Evolutionary conservation across 1,284 basidiomycete species (phyloP).

Genomic region (Phellinidium pouzarii): DNA sequence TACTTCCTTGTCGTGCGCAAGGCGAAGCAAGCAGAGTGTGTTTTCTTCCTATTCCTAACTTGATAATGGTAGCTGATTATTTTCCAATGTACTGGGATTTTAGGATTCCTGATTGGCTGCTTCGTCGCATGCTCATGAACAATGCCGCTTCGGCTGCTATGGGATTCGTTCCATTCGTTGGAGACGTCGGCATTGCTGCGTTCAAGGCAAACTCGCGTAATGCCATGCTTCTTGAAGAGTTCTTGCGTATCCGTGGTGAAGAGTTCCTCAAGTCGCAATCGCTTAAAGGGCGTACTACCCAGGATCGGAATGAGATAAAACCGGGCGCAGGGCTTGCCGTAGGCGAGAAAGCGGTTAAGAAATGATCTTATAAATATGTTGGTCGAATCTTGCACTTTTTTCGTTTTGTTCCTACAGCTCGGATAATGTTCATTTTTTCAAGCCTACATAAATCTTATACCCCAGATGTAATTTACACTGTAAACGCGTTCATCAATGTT

Average conservation of each 20-base stretch:
- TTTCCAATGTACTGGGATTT: not conserved
- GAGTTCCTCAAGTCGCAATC: slow-evolving; percentile 44
- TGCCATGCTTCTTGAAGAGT: slow-evolving; percentile 69
- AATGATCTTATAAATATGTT: not conserved
- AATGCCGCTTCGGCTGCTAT: slow-evolving; percentile 67
- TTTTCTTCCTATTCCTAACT: slow-evolving; percentile 3
- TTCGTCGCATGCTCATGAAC: slow-evolving; percentile 73
- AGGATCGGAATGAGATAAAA: slow-evolving; percentile 40
- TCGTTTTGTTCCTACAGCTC: too few relatives aligned
- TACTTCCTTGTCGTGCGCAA: slow-evolving; percentile 77
- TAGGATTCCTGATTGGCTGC: slow-evolving; percentile 62
- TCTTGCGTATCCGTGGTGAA: slow-evolving; percentile 59
- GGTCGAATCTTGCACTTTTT: not conserved
- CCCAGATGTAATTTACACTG: too few relatives aligned
- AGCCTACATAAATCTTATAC: too few relatives aligned
- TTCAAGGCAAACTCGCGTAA: slow-evolving; percentile 92
- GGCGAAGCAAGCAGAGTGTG: slow-evolving; percentile 60
- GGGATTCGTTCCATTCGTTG: slow-evolving; percentile 74
- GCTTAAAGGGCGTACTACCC: slow-evolving; percentile 24
- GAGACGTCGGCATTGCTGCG: slow-evolving; percentile 67
- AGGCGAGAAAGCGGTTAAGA: slow-evolving; percentile 30
- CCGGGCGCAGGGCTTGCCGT: slow-evolving; percentile 42
- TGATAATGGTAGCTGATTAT: not conserved
- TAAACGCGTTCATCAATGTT: too few relatives aligned
- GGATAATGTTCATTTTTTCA: too few relatives aligned